A percentile compares a stretch with the other conserved stretches of the same genome.
Evolutionary conservation across 768 basidiomycete species (phyloP).

Genomic region (Lactifluus subvellereus): DNA sequence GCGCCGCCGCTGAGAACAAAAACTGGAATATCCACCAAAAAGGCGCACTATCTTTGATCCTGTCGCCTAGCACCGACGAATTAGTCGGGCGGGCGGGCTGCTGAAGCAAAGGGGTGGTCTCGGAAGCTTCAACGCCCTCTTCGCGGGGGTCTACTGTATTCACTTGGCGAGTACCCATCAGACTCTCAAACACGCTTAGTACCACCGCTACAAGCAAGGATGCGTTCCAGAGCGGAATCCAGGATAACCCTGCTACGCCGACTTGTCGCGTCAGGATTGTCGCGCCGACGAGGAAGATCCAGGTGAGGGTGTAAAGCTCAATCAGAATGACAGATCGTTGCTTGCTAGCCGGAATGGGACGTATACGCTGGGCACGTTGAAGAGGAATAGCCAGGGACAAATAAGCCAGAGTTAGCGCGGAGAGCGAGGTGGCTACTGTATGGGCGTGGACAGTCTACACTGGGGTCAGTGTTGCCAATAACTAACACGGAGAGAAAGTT

Average conservation of each 20-base stretch:
- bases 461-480: conserved; percentile 2
- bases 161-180: conserved; percentile 22
- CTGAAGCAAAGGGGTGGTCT: conserved; percentile 21
- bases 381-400: conserved; percentile 42
- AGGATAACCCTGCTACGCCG: conserved; percentile 50
- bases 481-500: neutral
- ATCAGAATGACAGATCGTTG: conserved; percentile 49
- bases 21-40: conserved; percentile 59
- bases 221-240: conserved; percentile 50
- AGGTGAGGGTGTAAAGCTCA: conserved; percentile 53
- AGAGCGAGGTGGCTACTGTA: conserved; percentile 45
- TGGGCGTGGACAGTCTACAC: conserved; percentile 58
- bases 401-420: conserved; percentile 47
- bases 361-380: conserved; percentile 30
- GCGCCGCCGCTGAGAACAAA: conserved; percentile 46
- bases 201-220: conserved; percentile 39
- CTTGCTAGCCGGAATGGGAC: conserved; percentile 34
- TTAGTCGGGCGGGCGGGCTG: neutral
- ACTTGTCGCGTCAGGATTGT: conserved; percentile 40
- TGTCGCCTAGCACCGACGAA: conserved; percentile 4
- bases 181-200: conserved; percentile 36
- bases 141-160: conserved; percentile 16
- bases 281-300: conserved; percentile 49
- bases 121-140: conserved; percentile 12
- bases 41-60: conserved; percentile 27